Evolutionary conservation across 805 yeast species (phyloP).

Genomic region (Kuraishia borneana): DNA sequence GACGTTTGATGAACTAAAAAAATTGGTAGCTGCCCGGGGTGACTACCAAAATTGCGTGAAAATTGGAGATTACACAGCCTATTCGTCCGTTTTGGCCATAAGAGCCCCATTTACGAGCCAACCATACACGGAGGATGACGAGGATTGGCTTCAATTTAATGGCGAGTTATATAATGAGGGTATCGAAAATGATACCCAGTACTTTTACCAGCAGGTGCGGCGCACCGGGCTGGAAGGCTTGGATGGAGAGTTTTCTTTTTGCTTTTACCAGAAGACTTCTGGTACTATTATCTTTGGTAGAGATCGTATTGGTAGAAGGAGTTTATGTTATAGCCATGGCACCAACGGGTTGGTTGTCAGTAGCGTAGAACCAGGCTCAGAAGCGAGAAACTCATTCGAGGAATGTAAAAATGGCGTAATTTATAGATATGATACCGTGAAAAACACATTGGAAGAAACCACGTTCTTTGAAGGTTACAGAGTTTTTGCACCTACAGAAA

Average conservation of each 20-base stretch:
- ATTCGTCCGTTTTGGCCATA: conserved; percentile 71
- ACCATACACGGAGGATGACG: conserved; percentile 32
- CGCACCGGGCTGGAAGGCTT: conserved; percentile 24
- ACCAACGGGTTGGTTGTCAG: conserved; percentile 27
- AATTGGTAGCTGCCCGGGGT: too few species aligned
- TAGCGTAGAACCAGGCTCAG: conserved; percentile 29
- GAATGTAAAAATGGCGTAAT: conserved; percentile 50
- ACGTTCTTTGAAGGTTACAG: conserved; percentile 8
- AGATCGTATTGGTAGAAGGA: conserved; percentile 74
- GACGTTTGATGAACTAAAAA: too few species aligned
- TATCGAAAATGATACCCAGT: conserved; percentile 58
- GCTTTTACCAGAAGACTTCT: conserved; percentile 31
- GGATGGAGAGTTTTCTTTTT: conserved; percentile 79
- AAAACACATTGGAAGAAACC: conserved; percentile 8
- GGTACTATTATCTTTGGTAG: conserved; percentile 62
- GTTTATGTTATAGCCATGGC: conserved; percentile 38
- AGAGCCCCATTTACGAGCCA: conserved; percentile 73
- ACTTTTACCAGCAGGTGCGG: conserved; percentile 30
- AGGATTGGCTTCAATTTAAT: conserved; percentile 60
- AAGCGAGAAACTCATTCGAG: conserved; percentile 19
- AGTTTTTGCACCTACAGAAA: too few species aligned
- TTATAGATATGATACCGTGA: conserved; percentile 26
- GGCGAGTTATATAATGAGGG: conserved; percentile 77
- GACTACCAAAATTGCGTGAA: not conserved
- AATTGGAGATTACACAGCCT: conserved; percentile 20